Evolutionary conservation across 1,139 yeast species (phyloP), one percentile per base, ranked within the genome.

Genomic region (Hansenula sp.): DNA sequence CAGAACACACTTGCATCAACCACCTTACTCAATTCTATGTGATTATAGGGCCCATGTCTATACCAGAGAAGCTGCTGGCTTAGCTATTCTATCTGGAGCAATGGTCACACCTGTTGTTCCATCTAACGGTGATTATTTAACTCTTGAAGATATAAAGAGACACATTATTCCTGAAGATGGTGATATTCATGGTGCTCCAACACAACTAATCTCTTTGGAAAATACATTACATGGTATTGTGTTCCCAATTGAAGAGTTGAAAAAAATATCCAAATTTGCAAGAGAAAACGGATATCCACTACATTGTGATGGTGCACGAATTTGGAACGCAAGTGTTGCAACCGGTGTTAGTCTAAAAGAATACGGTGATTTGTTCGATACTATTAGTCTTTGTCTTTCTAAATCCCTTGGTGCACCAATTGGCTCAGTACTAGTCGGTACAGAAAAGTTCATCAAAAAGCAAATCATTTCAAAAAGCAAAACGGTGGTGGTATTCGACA

Each of bases 401-500:
- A 87, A 87, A 64, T 81, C 90, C 1, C 65, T 87, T 44, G 94
- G 94, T 40, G 95, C 96, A 0, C 96, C 96, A 37, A 75, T 86
- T 50, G 96, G 96, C 3, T 82, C 91, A 12, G 78, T 87, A 1
- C 68, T 87, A 33, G 94, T 86, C 40, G 90, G 91, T 11, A 60
- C 68, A 8, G 53, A 60, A 9, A 61, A 61, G 18, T 70, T 79
- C 47, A 80, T 86, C 48, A 65, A 67, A 44, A 79, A 77, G 90
- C 93, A n/a, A 79, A 78, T 52, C 90, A 87, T 67, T 81, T 85
- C 65, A 80, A 81, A 52, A 87, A 87, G 61, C 95, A 87, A 65
- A 77, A 76, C 55, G 96, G 96, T 48, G 96, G 96, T 46, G 96
- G 96, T 34, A 80, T 87, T 48, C 73, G 96, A 57, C 96, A 87